These are phyloP conservation scores for Gossypium gossypioides DNA, from an alignment of 441 rosid genomes.

Conservation along the genomic window DNA sequence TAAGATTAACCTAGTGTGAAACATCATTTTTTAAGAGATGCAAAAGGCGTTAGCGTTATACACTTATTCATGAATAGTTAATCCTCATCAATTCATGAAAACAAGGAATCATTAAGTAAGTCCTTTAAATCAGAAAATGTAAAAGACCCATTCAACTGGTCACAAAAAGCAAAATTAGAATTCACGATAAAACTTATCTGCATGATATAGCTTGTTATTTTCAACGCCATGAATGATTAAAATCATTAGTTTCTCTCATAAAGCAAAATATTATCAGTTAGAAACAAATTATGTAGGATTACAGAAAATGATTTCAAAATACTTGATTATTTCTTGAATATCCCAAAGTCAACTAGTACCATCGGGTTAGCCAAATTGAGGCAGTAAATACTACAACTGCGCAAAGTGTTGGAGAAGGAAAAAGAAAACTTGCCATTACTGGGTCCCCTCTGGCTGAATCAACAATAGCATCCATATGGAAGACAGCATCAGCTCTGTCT, in stretches of 20 bases:
- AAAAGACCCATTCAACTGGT: too few relatives aligned
- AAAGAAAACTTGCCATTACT: slow-evolving; percentile 37
- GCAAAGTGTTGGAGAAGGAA: background rate
- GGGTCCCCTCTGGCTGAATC: slow-evolving; percentile 40
- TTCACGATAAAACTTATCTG: too few relatives aligned
- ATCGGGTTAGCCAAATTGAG: slow-evolving; percentile 8
- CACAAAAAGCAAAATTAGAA: too few relatives aligned
- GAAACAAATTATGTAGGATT: background rate
- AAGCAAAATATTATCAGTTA: background rate
- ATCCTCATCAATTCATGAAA: background rate
- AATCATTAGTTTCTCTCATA: background rate
- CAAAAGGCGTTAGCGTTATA: slow-evolving; percentile 8
- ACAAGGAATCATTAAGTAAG: background rate
- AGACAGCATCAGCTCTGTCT: slow-evolving; percentile 43
- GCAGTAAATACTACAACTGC: background rate
- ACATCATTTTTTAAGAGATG: background rate
- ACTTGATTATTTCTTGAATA: background rate
- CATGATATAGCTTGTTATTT: background rate
- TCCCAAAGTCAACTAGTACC: background rate
- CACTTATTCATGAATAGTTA: background rate
- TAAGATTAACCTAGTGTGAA: background rate
- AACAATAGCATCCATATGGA: slow-evolving; percentile 31
- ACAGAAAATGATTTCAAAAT: background rate
- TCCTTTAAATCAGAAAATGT: background rate
- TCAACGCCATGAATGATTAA: background rate